Evolutionary conservation across 2,329 filamentous ascomycete species (phyloP).

Genomic region (Cladosporium colombiae): DNA sequence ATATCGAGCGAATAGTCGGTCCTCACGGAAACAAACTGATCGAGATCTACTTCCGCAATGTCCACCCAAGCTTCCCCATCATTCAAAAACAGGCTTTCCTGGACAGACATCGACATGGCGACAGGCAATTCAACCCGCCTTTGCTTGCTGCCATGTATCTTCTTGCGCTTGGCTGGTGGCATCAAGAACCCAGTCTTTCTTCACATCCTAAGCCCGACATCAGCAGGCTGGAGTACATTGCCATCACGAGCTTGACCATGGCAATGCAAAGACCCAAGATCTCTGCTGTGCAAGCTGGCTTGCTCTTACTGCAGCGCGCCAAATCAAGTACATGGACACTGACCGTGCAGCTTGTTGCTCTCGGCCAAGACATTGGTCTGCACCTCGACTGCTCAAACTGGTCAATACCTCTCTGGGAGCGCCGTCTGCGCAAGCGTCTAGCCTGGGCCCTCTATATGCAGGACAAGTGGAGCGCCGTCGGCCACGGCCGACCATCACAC

Average conservation of each 20-base stretch:
- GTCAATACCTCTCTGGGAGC: conserved; percentile 88
- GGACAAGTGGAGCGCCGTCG: conserved; percentile 86
- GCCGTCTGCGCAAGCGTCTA: conserved; percentile 77
- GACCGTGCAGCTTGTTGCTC: conserved; percentile 83
- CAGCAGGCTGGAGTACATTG: conserved; percentile 70
- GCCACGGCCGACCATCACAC: conserved; percentile 83
- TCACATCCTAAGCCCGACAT: conserved; percentile 68
- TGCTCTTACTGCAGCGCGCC: conserved; percentile 72
- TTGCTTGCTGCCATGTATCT: conserved; percentile 81
- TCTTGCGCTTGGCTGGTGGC: conserved; percentile 85
- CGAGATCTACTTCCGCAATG: conserved; percentile 77
- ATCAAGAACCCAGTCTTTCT: conserved; percentile 68
- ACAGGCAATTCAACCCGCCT: conserved; percentile 73
- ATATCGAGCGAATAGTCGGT: conserved; percentile 73
- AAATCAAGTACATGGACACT: conserved; percentile 80
- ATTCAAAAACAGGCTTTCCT: conserved; percentile 78
- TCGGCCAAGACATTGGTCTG: conserved; percentile 82
- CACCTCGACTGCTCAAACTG: conserved; percentile 84
- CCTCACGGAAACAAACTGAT: conserved; percentile 76
- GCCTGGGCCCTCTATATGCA: conserved; percentile 94
- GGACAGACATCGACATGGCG: conserved; percentile 72
- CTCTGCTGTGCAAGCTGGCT: conserved; percentile 74
- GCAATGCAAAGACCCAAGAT: conserved; percentile 81
- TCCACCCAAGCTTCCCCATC: conserved; percentile 81
- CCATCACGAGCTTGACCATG: conserved; percentile 70